A percentile compares a stretch with the other conserved stretches of the same genome.
These are phyloP conservation scores for Fusarium multiceps DNA, from an alignment of 2,329 filamentous ascomycete genomes.

Conservation along the genomic window DNA sequence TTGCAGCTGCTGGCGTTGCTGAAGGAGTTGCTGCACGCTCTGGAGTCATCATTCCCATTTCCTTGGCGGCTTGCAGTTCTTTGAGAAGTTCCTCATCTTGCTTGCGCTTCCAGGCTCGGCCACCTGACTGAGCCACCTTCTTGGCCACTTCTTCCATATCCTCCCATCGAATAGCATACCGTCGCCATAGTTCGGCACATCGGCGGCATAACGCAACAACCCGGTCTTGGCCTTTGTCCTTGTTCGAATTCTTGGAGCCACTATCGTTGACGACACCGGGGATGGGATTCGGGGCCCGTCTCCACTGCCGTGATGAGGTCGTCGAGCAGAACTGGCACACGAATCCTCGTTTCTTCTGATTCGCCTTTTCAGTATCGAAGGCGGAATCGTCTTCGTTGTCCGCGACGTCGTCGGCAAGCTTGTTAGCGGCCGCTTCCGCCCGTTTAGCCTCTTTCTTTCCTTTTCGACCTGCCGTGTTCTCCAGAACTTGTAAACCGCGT, in stretches of 20 bases:
- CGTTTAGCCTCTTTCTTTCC: slow-evolving; percentile 88
- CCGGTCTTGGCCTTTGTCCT: slow-evolving; percentile 80
- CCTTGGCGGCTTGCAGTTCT: slow-evolving; percentile 74
- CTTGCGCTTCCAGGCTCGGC: slow-evolving; percentile 85
- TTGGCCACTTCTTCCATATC: slow-evolving; percentile 91
- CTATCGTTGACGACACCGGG: slow-evolving; percentile 76
- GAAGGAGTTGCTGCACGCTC: slow-evolving; percentile 56
- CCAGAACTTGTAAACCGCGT: slow-evolving; percentile 88
- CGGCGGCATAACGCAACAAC: slow-evolving; percentile 88
- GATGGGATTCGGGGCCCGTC: slow-evolving; percentile 82
- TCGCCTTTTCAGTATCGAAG: slow-evolving; percentile 89
- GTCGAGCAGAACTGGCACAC: slow-evolving; percentile 93
- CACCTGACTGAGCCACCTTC: slow-evolving; percentile 83
- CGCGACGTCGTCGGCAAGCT: slow-evolving; percentile 90
- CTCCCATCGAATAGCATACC: slow-evolving; percentile 96
- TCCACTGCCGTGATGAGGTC: slow-evolving; percentile 87
- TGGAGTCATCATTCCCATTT: slow-evolving; percentile 61
- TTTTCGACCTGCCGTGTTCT: slow-evolving; percentile 85
- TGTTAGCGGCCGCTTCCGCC: slow-evolving; percentile 75
- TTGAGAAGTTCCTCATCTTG: slow-evolving; percentile 91
- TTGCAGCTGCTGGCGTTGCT: slow-evolving; percentile 31
- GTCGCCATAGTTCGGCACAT: slow-evolving; percentile 93
- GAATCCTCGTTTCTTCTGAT: slow-evolving; percentile 82
- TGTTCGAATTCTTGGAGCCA: slow-evolving; percentile 67
- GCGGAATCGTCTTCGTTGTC: slow-evolving; percentile 95